Percentiles rank a stretch among this genome's conserved stretches.
phyloP scores from a whole-genome alignment of 2,329 filamentous ascomycete genomes.

The Aspergillus sp. region DNA sequence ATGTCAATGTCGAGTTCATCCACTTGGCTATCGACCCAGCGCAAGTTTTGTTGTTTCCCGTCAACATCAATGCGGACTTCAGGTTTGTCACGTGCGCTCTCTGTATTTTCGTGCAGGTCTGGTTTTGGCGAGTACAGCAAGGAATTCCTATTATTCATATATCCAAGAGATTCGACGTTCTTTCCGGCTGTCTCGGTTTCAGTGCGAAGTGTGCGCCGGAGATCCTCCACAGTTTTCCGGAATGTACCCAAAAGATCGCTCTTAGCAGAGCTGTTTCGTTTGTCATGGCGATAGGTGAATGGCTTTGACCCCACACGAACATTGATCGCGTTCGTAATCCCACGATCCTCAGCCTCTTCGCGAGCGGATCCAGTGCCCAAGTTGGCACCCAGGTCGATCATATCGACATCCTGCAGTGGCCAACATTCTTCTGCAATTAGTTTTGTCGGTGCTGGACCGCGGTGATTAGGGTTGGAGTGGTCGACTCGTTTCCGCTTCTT shows the following conservation, averaged over 20 bases:
- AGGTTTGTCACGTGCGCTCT: conserved; percentile 69
- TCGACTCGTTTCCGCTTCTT: conserved; percentile 90
- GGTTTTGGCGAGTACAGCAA: conserved; percentile 67
- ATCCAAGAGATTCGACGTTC: conserved; percentile 79
- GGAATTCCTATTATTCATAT: conserved; percentile 76
- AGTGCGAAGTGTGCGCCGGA: conserved; percentile 79
- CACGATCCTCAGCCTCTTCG: conserved; percentile 52
- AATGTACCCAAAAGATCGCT: conserved; percentile 80
- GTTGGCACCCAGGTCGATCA: conserved; percentile 75
- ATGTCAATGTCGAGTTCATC: conserved; percentile 96
- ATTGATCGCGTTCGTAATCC: conserved; percentile 82
- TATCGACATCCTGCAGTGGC: conserved; percentile 87
- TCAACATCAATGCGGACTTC: conserved; percentile 90
- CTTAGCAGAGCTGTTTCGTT: conserved; percentile 76
- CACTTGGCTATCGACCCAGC: conserved; percentile 93
- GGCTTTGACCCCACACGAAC: conserved; percentile 86
- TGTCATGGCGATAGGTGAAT: conserved; percentile 91
- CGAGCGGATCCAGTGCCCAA: conserved; percentile 37
- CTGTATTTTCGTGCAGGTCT: conserved; percentile 74
- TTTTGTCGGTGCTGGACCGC: conserved; percentile 59
- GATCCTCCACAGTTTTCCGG: conserved; percentile 86
- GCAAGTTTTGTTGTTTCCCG: conserved; percentile 91
- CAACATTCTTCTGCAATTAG: conserved; percentile 93
- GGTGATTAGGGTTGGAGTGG: conserved; percentile 49
- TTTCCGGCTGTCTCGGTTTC: conserved; percentile 87